phyloP scores from a whole-genome alignment of 805 yeast genomes.

The Yarrowia sp. region DNA sequence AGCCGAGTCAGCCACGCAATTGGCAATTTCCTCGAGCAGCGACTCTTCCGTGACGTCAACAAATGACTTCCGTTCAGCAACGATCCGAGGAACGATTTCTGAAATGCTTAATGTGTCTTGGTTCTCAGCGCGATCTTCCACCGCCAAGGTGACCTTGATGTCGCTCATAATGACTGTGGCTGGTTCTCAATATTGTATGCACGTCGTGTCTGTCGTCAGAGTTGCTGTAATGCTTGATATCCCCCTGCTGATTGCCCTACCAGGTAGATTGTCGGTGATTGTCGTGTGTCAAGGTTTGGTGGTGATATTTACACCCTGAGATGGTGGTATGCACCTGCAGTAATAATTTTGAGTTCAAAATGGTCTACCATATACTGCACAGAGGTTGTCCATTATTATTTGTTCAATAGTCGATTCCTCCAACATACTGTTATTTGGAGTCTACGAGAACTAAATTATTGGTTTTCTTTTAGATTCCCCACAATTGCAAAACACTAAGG shows the following conservation, averaged over 20 bases:
- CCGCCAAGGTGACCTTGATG: conserved; percentile 21
- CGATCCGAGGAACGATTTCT: conserved; percentile 53
- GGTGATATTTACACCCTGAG: not conserved
- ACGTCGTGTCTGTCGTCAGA: not conserved
- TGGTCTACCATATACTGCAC: not conserved
- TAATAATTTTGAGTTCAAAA: not conserved
- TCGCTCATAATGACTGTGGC: not conserved
- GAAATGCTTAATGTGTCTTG: conserved; percentile 31
- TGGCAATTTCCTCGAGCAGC: conserved; percentile 45
- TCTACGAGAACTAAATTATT: too few species aligned
- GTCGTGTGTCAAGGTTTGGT: not conserved
- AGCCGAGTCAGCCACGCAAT: conserved; percentile 27
- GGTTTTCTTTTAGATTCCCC: too few species aligned
- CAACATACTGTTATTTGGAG: too few species aligned
- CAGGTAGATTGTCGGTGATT: not conserved
- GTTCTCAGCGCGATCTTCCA: conserved; percentile 22
- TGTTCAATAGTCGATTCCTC: not conserved
- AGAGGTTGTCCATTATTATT: not conserved
- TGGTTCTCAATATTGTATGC: not conserved
- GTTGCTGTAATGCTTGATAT: not conserved
- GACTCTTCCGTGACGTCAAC: conserved; percentile 55
- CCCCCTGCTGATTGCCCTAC: not conserved
- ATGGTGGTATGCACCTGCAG: conserved; percentile 5
- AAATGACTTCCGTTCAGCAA: conserved; percentile 59
- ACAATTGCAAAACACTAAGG: too few species aligned